These are phyloP conservation scores for Urtica urens DNA, from an alignment of 306 rosid genomes.

Conservation along the genomic window DNA sequence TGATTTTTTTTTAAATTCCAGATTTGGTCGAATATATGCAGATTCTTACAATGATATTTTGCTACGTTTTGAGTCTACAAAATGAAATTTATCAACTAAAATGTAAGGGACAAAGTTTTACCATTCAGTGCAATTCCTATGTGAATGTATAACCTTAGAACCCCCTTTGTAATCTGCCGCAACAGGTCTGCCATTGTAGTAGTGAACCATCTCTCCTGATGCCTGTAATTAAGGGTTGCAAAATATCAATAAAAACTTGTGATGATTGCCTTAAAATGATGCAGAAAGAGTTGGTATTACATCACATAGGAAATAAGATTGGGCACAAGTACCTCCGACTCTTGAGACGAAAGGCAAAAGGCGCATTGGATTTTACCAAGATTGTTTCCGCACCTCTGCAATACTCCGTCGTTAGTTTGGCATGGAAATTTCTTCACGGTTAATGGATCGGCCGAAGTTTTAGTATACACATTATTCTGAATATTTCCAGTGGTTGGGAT, in stretches of 20 bases:
- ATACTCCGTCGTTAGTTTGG: conserved; percentile 16
- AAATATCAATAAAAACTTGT: neutral
- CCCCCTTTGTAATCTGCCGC: conserved; percentile 39
- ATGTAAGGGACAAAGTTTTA: conserved; percentile 24
- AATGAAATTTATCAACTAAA: too few relatives aligned
- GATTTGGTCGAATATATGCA: too few relatives aligned
- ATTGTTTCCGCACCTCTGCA: conserved; percentile 38
- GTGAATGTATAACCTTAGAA: conserved; percentile 64
- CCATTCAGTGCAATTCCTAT: conserved; percentile 87
- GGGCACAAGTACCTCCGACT: conserved; percentile 52
- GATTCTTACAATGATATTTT: too few relatives aligned
- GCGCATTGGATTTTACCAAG: conserved; percentile 35
- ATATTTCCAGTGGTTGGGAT: conserved; percentile 15
- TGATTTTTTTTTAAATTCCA: too few relatives aligned
- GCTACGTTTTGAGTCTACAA: too few relatives aligned
- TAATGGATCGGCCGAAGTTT: conserved; percentile 19
- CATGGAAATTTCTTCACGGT: conserved; percentile 23
- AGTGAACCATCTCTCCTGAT: conserved; percentile 63
- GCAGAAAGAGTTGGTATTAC: neutral
- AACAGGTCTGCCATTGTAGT: conserved; percentile 47
- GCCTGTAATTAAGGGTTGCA: conserved; percentile 35
- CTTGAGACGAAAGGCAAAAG: conserved; percentile 74
- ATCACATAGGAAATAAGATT: conserved; percentile 3
- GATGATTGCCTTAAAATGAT: conserved; percentile 1
- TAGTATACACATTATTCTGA: conserved; percentile 13